phyloP scores from a whole-genome alignment of 2,329 filamentous ascomycete genomes.

The Lachnellula cervina region DNA sequence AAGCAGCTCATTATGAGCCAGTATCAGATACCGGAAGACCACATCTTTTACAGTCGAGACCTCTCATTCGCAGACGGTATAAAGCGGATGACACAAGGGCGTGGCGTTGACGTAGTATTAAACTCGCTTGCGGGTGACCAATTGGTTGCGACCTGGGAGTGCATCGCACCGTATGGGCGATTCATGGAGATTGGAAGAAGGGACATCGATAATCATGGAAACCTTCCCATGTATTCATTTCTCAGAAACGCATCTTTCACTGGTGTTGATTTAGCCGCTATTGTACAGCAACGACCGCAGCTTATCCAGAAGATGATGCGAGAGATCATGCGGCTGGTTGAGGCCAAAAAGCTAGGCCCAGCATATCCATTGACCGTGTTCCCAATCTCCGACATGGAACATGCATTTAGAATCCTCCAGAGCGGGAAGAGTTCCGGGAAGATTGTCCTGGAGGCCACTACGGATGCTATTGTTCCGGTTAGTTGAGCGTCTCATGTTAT shows the following conservation, averaged over 20 bases:
- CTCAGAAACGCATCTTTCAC: neutral
- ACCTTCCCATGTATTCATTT: neutral
- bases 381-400: slow-evolving; percentile 1
- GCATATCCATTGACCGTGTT: neutral
- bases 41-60: neutral
- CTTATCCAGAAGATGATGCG: neutral
- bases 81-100: neutral
- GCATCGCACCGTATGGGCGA: neutral
- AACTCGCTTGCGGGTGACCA: neutral
- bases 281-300: neutral
- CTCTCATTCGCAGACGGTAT: neutral
- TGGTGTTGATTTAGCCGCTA: neutral
- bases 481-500: neutral
- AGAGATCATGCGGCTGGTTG: neutral
- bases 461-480: neutral
- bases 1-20: neutral
- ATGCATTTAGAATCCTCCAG: slow-evolving; percentile 11
- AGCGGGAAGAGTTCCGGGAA: slow-evolving; percentile 10
- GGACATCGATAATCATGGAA: neutral
- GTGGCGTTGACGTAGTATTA: neutral
- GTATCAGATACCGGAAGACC: neutral
- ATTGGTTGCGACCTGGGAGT: neutral
- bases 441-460: neutral
- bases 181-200: neutral
- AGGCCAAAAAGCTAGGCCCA: neutral